Evolutionary conservation across 2,329 filamentous ascomycete genomes (phyloP).

Genomic region (Ophioceras dolichostomum): DNA sequence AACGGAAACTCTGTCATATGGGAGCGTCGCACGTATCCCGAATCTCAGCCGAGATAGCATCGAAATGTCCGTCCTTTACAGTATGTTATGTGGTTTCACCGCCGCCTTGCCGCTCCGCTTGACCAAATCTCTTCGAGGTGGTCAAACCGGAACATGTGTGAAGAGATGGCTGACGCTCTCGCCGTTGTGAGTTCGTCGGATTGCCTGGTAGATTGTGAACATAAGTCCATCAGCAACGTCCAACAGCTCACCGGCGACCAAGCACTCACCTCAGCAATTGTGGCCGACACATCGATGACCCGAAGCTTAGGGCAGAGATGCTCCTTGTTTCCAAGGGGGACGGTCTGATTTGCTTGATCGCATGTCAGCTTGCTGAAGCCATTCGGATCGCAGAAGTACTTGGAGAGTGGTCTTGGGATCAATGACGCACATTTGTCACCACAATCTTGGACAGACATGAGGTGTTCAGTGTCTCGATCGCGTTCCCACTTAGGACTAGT

Average conservation of each 20-base stretch:
- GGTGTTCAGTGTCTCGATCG: conserved; percentile 74
- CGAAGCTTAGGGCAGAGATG: conserved; percentile 64
- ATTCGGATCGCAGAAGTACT: neutral
- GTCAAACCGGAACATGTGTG: conserved; percentile 48
- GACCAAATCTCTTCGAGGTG: no score
- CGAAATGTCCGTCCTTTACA: no score
- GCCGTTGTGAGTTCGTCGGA: conserved; percentile 57
- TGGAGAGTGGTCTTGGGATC: no score
- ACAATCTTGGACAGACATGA: conserved; percentile 68
- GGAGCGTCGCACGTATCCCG: no score
- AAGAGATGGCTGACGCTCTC: conserved; percentile 54
- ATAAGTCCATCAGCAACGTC: no score
- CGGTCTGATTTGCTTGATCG: no score
- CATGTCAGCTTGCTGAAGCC: neutral
- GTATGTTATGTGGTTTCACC: no score
- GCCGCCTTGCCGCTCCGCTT: no score
- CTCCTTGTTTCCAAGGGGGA: conserved; percentile 67
- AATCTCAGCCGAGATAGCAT: no score
- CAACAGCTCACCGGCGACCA: no score
- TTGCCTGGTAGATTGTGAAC: conserved; percentile 39
- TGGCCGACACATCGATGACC: conserved; percentile 86
- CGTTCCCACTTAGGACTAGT: conserved; percentile 63
- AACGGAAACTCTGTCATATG: no score
- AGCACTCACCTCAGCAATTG: conserved; percentile 42
- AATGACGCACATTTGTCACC: conserved; percentile 58